Evolutionary conservation across 805 yeast species (phyloP), one percentile per base, ranked within the genome.

Genomic region (Pichia thaimueangensis): DNA sequence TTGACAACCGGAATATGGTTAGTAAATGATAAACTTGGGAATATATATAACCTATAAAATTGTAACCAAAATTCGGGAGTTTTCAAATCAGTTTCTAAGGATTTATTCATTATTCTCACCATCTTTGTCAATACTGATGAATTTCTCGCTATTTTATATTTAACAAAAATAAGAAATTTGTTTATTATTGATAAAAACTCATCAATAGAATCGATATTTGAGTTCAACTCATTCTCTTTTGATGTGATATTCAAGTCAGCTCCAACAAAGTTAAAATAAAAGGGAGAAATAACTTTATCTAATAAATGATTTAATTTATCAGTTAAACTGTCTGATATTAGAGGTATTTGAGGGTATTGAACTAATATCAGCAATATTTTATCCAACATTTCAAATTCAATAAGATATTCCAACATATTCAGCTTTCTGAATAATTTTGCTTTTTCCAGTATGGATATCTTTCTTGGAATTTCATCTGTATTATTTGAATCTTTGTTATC

Each of bases 301-400:
- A 79, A 65, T 7, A 82, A 43, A 37, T 81, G 58, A 46, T 73
- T 68, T 27, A 84, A 59, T 25, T 76, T 59, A 9, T 55, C 60
- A 0, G 76, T 61, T 5, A 80, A 55, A 7, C 70, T 75, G 1
- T 70, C 68, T 45, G 76, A 80, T 1, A 79, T 64, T 30, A 70
- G 59, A 0, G 81, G 74, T 20, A 86, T 58, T 39, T 67, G 75
- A 8, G 95, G 94, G 51, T 74, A 77, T 47, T 70, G 70, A 2
- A 76, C 64, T 5, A 87, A 62, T 5, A 86, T 65, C 51, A 62
- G 76, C 9, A 84, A 43, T 0, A 86, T 65, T 3, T 88, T 86
- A 58, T 75, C 68, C 39, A 80, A 68, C 37, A 82, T 59, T 1
- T 93, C 89, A 48, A 70, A 73, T 0, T 74, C 60, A 6, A 89